Conservation (phyloP, 2,329 filamentous ascomycete species). For the Cordyceps militaris region DNA sequence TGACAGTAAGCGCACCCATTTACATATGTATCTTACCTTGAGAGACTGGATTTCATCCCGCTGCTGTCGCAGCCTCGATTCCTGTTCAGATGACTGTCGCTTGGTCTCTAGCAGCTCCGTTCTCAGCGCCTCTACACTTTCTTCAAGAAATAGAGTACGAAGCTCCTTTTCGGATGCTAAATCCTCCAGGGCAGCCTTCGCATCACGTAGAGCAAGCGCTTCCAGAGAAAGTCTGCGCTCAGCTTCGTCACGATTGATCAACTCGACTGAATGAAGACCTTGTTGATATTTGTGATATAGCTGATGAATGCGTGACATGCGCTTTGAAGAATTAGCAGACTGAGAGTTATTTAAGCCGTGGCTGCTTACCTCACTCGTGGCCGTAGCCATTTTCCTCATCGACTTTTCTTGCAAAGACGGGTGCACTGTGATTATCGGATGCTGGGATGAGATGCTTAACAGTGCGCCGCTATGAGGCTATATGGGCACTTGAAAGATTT, state of each 20-base stretch:
- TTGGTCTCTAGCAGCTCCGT: conserved; percentile 37
- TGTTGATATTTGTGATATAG: conserved; percentile 67
- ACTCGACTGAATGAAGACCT: conserved; percentile 55
- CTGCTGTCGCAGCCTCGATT: conserved; percentile 42
- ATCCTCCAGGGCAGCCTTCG: conserved; percentile 48
- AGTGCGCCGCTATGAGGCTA: too few relatives aligned
- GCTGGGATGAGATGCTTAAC: too few relatives aligned
- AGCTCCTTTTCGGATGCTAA: background rate
- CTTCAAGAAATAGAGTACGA: background rate
- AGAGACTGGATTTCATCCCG: conserved; percentile 40
- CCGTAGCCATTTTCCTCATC: conserved; percentile 11
- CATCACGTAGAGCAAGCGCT: conserved; percentile 64
- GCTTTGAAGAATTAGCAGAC: conserved; percentile 26
- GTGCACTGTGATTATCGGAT: background rate
- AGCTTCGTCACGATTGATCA: conserved; percentile 68
- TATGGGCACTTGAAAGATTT: too few relatives aligned
- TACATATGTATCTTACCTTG: conserved; percentile 31
- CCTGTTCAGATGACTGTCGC: conserved; percentile 37
- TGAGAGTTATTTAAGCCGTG: background rate
- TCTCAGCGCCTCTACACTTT: conserved; percentile 18
- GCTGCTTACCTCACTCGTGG: conserved; percentile 7
- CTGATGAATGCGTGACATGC: conserved; percentile 38
- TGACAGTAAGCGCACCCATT: too few relatives aligned
- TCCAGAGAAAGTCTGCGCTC: conserved; percentile 62
- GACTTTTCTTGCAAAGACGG: background rate